A percentile compares a stretch with the other conserved stretches of the same genome.
These are phyloP conservation scores for Hypoxylon sp. DNA, from an alignment of 2,329 filamentous ascomycete genomes.

Conservation along the genomic window DNA sequence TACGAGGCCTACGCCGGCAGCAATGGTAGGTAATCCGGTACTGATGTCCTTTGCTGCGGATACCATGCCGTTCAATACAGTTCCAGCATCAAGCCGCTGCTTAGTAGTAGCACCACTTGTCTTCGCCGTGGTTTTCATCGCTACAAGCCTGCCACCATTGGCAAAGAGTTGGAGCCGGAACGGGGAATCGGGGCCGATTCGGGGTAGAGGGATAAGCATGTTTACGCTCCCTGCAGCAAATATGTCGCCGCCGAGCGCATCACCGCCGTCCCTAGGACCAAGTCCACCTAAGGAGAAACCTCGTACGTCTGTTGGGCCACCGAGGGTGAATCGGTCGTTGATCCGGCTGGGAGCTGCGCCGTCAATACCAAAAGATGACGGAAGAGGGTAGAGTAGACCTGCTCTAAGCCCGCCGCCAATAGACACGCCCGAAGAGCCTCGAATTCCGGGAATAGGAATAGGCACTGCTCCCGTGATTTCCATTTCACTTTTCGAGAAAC, in stretches of 20 bases:
- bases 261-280: constrained; percentile 85
- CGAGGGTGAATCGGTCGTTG: constrained; percentile 95
- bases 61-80: constrained; percentile 66
- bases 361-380: constrained; percentile 66
- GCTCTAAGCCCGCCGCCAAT: constrained; percentile 84
- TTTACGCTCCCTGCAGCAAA: constrained; percentile 92
- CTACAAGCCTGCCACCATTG: constrained; percentile 87
- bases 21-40: constrained; percentile 83
- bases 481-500: constrained; percentile 92
- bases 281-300: constrained; percentile 92
- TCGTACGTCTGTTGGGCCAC: constrained; percentile 92
- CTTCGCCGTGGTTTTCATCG: constrained; percentile 71
- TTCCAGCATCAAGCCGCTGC: constrained; percentile 53
- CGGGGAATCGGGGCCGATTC: constrained; percentile 83
- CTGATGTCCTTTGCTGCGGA: constrained; percentile 76
- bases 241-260: constrained; percentile 90
- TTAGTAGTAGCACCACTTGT: constrained; percentile 53
- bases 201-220: constrained; percentile 85
- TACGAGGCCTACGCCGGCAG: constrained; percentile 89
- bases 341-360: constrained; percentile 77
- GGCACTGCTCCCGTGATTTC: constrained; percentile 83
- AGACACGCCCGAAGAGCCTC: constrained; percentile 79
- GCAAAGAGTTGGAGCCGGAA: constrained; percentile 90
- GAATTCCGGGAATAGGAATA: constrained; percentile 75
- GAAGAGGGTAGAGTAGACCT: constrained; percentile 85